Conservation (phyloP, 2,329 filamentous ascomycete species). For the Colletotrichum sp. region DNA sequence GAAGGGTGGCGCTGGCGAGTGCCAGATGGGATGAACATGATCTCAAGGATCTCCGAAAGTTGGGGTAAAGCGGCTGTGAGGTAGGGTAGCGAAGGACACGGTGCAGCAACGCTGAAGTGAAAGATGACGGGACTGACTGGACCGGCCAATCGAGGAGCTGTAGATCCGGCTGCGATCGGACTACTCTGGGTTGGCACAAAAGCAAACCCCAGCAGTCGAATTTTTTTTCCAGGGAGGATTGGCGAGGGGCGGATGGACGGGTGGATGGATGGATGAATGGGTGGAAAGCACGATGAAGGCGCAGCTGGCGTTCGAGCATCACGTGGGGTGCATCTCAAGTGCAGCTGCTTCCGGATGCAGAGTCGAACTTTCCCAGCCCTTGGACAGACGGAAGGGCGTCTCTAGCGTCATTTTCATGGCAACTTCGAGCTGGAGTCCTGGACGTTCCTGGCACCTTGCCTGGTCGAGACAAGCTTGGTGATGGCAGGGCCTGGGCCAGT, state of each 20-base stretch:
- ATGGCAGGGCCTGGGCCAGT: background rate
- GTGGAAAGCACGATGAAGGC: background rate
- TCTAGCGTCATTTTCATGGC: background rate
- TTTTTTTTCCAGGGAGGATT: background rate
- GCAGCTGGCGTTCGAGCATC: background rate
- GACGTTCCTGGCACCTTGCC: conserved; percentile 1
- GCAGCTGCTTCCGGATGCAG: background rate
- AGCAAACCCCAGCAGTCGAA: background rate
- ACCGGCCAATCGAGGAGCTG: background rate
- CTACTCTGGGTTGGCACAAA: background rate
- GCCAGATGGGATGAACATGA: background rate
- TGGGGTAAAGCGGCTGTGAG: background rate
- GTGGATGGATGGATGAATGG: background rate
- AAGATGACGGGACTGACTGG: background rate
- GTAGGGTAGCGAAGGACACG: background rate
- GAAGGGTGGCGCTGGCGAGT: background rate
- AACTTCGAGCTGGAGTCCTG: background rate
- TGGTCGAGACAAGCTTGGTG: background rate
- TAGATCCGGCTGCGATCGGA: background rate
- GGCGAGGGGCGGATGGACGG: background rate
- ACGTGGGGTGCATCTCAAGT: background rate
- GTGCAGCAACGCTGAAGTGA: background rate
- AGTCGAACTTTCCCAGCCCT: background rate
- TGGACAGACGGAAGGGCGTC: background rate
- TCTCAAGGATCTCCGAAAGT: background rate